Base-by-base conservation (phyloP, 2,329 filamentous ascomycete species). In the Rhynchosporium graminicola region DNA sequence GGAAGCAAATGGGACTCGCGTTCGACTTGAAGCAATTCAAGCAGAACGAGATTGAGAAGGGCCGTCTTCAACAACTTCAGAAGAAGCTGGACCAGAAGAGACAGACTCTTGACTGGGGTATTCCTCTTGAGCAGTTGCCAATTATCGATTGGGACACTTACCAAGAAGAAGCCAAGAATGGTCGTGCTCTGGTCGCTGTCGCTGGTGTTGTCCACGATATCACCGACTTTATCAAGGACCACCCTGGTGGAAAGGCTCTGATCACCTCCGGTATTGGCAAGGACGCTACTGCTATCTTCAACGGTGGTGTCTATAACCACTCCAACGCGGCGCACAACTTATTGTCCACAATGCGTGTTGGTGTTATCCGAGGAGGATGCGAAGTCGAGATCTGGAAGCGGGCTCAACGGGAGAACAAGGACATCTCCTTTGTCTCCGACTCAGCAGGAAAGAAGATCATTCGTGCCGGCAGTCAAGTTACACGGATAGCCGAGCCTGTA, bases 361-460 rank as follows among this genome's bases (percentile, higher is more conserved):
- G 90, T 77, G 91, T 96, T 55, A 88, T 96, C 67, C 89, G 90
- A 58, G 91, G 91, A 67, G 91, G 91, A 48, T 92, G 90, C 75
- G 91, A 95, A 76, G 91, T 96, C 33, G 91, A 96, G 82, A 92
- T 95, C 77, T 96, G 91, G 91, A 95, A 95, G 85, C 88, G 90
- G 47, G 86, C 89, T 61, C 89, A 93, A 76, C 85, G 87, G 71
- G 90, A 93, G 78, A 91, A 90, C 81, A 93, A 94, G 81, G 90
- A 93, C 71, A 83, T 90, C 62, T 86, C 87, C 63, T 87, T 89
- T 69, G 85, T 91, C 76, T 92, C 91, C 75, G 93, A 97, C 75
- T 89, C 87, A 15, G 81, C 86, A 59, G 93, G 92, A 57, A 84
- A 91, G 76, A 87, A 90, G 67, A 92, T 97, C 70, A 85, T 96